Percentiles rank a stretch among this genome's conserved stretches.
These are phyloP conservation scores for Gardenia jasminoides DNA, from an alignment of 257 asterid species.

Conservation along the genomic window DNA sequence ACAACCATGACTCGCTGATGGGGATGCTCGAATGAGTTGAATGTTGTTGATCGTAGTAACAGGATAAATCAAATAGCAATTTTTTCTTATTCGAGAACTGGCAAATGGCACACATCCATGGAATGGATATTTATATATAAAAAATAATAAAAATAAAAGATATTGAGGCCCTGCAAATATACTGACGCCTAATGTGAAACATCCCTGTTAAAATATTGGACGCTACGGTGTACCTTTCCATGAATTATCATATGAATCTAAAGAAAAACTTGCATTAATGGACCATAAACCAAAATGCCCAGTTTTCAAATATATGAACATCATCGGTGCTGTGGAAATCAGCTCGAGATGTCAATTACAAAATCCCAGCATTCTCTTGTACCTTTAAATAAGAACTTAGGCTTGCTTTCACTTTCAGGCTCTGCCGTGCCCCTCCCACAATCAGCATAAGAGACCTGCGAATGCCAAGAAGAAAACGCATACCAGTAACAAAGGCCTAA, in stretches of 20 bases:
- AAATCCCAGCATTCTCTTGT: too few species aligned
- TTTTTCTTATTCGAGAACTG: not conserved
- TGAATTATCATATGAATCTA: too few species aligned
- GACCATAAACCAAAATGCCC: too few species aligned
- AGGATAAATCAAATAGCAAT: not conserved
- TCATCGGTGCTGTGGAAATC: not conserved
- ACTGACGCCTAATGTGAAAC: too few species aligned
- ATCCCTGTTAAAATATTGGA: not conserved
- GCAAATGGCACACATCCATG: not conserved
- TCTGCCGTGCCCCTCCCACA: conserved; percentile 35
- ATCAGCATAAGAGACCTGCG: conserved; percentile 58
- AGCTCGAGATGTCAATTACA: not conserved
- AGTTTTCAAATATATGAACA: not conserved
- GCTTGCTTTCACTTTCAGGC: conserved; percentile 29
- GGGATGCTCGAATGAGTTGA: not conserved
- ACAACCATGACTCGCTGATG: not conserved
- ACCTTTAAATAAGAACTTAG: conserved; percentile 60
- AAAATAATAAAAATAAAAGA: too few species aligned
- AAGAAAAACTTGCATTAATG: not conserved
- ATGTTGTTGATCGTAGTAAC: not conserved
- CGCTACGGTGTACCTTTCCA: not conserved
- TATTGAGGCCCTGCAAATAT: too few species aligned
- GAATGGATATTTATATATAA: not conserved
- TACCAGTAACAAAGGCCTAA: conserved; percentile 43
- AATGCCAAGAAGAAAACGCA: conserved; percentile 24